Percentiles rank a stretch among this genome's conserved stretches.
Evolutionary conservation across 1,284 basidiomycete genomes (phyloP).

Genomic region (Marasmius tenuissimus): DNA sequence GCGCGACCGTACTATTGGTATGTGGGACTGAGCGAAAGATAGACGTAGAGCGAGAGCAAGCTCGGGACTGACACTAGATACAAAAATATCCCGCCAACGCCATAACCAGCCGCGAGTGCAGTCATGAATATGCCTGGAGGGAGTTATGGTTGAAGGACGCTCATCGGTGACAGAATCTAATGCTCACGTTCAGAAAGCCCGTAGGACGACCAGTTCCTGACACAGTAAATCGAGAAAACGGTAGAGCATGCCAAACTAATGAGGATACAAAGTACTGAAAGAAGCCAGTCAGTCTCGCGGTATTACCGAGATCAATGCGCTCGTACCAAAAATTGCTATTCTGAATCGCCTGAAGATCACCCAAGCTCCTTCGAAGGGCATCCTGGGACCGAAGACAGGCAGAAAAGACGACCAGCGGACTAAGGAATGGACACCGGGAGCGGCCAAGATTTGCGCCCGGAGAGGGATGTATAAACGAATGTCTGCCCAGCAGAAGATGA

Average conservation of each 20-base stretch:
- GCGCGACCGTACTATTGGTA: constrained; percentile 43
- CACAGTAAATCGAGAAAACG: constrained; percentile 38
- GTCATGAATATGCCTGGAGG: constrained; percentile 38
- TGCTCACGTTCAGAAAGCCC: constrained; percentile 37
- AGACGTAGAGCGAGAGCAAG: not conserved
- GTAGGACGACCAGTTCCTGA: constrained; percentile 39
- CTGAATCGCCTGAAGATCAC: constrained; percentile 23
- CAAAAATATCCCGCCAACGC: constrained; percentile 38
- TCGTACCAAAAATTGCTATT: constrained; percentile 24
- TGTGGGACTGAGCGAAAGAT: not conserved
- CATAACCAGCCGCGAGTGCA: constrained; percentile 34
- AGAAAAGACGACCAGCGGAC: not conserved
- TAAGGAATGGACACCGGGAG: too few species aligned
- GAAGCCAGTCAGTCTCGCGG: not conserved
- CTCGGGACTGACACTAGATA: constrained; percentile 44
- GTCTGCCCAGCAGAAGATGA: not conserved
- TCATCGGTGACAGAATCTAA: not conserved
- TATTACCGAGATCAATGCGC: not conserved
- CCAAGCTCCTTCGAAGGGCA: constrained; percentile 22
- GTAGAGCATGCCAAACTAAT: constrained; percentile 37
- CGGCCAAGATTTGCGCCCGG: too few species aligned
- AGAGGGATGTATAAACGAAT: not conserved
- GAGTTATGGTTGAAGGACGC: not conserved
- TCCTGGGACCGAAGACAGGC: not conserved
- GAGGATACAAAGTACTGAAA: constrained; percentile 39